Base-by-base conservation (phyloP, 1,284 basidiomycete species). In the Xerocomus nothofagi region DNA sequence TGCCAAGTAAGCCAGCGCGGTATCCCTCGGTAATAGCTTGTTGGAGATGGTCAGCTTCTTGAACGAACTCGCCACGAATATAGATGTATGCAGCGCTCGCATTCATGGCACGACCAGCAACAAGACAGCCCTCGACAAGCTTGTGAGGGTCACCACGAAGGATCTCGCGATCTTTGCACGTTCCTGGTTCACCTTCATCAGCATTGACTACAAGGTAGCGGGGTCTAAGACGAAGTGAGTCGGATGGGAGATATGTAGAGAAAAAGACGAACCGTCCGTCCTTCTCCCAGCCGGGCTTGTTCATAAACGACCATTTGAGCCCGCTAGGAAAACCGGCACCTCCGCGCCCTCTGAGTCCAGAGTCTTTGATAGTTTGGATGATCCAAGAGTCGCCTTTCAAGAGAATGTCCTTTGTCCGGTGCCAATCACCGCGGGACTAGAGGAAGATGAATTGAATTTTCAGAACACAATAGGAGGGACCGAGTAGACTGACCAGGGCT, bases 271-370 rank as follows among this genome's bases (percentile, higher is more conserved):
- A 88, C 86, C 93, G 80, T 53, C 82, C 82, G 69, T 98, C 96
- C 67, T 93, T 91, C 76, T 99, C 86, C 95, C 96, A 98, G 37
- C 88, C 88, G 26, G 95, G 96, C 75, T 98, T 98, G 79, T 98
- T 98, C 90, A 96, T 98, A 71, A 98, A 98, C 68, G 86, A 91
- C 96, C 96, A 99, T 72, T 99, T 99, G 61, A 99, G 78, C 43
- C 96, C 96, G 58, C 89, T 93, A 2, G 95, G 96, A 71, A 99
- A 99, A 39, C 97, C 96, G 47, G 96, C 97, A 54, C 97, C 96
- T 56, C 96, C 96, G 58, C 97, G 88, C 23, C 96, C 96, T 65
- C 96, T 86, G 40, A 99, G 80, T 46, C 96, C 96, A 14, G 94
- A 98, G 63, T 93, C 93, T 72, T 99, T 98, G 67, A 98, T 91